Percentiles rank a stretch among this genome's conserved stretches.
Conservation (phyloP, 345 rosid genomes). For the Ricinus communis region DNA sequence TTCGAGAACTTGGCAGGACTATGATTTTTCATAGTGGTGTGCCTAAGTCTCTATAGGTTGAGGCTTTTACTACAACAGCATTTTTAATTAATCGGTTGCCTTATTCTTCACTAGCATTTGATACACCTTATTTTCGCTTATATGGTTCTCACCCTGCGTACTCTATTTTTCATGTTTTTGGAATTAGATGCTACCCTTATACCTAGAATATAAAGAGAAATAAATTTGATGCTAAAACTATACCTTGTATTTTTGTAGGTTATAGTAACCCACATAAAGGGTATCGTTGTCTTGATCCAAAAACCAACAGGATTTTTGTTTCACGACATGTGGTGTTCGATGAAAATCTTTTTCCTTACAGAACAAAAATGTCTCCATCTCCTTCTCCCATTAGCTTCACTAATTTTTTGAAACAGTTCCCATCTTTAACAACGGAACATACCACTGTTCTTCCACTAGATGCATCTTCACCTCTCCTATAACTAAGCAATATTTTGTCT, state of each 20-base stretch:
- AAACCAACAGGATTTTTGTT: neutral
- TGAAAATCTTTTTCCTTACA: neutral
- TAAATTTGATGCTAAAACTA: neutral
- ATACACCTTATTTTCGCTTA: neutral
- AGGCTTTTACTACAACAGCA: neutral
- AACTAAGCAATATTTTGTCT: too few relatives aligned
- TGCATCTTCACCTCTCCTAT: too few relatives aligned
- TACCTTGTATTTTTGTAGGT: too few relatives aligned
- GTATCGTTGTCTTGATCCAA: neutral
- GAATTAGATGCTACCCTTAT: neutral
- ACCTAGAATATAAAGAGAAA: neutral
- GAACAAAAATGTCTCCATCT: neutral
- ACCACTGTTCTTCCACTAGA: too few relatives aligned
- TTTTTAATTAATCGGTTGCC: neutral
- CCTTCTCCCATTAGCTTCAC: neutral
- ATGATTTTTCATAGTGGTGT: neutral
- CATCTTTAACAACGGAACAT: too few relatives aligned
- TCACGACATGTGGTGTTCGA: neutral
- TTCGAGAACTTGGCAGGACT: neutral
- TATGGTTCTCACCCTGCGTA: neutral
- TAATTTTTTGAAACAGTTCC: too few relatives aligned
- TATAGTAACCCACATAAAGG: too few relatives aligned
- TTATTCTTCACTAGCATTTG: neutral
- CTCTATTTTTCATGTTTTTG: neutral
- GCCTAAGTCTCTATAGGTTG: neutral